Percentiles rank a stretch among this genome's conserved stretches.
Evolutionary conservation across 2,329 filamentous ascomycete genomes (phyloP).

Genomic region (Lithohypha guttulata): DNA sequence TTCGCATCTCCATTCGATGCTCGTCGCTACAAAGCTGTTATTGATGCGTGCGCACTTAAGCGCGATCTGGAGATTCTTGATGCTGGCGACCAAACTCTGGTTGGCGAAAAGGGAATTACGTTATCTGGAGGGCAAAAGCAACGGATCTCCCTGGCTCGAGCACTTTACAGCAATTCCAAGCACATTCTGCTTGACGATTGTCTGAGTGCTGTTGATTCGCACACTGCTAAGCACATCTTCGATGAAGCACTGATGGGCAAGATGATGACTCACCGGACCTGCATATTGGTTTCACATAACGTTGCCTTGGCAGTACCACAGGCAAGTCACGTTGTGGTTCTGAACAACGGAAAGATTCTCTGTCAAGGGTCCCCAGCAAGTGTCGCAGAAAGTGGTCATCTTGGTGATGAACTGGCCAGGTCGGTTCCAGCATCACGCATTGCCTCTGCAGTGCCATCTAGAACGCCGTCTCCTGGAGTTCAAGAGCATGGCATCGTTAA

Average conservation of each 20-base stretch:
- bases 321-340: slow-evolving; percentile 67
- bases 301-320: slow-evolving; percentile 74
- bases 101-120: slow-evolving; percentile 94
- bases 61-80: slow-evolving; percentile 88
- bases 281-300: slow-evolving; percentile 93
- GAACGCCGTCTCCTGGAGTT: slow-evolving; percentile 59
- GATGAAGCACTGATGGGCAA: slow-evolving; percentile 82
- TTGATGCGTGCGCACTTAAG: slow-evolving; percentile 82
- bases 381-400: slow-evolving; percentile 73
- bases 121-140: slow-evolving; percentile 96
- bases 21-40: slow-evolving; percentile 73
- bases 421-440: slow-evolving; percentile 59
- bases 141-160: slow-evolving; percentile 88
- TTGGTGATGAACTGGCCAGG: slow-evolving; percentile 76
- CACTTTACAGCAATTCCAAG: slow-evolving; percentile 87
- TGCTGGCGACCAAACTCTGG: slow-evolving; percentile 80
- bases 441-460: slow-evolving; percentile 64
- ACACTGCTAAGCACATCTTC: slow-evolving; percentile 97
- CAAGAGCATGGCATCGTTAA: slow-evolving; percentile 47
- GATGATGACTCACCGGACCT: slow-evolving; percentile 79
- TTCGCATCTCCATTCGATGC: slow-evolving; percentile 76
- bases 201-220: slow-evolving; percentile 89
- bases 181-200: slow-evolving; percentile 92
- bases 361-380: slow-evolving; percentile 67
- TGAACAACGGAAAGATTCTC: slow-evolving; percentile 75